Conservation (phyloP, 306 rosid genomes). For the Dalbergia oliveri region DNA sequence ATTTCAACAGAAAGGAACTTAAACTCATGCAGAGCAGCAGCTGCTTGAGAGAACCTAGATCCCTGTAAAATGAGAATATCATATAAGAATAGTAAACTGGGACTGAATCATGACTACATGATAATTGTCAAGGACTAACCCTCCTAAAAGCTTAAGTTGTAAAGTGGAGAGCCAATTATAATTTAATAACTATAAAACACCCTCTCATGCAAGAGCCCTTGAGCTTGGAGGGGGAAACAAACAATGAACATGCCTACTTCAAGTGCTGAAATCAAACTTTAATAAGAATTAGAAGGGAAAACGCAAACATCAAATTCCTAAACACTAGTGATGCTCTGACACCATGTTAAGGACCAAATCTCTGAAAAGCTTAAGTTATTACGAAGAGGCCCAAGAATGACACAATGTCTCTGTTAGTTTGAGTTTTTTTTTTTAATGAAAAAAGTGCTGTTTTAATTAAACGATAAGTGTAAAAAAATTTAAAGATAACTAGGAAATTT, state of each 20-base stretch:
- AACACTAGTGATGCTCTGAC: neutral
- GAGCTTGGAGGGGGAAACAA: neutral
- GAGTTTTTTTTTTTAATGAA: neutral
- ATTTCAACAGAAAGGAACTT: constrained; percentile 74
- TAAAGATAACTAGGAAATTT: neutral
- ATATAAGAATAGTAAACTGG: constrained; percentile 42
- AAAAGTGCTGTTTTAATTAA: neutral
- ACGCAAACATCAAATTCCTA: constrained; percentile 5
- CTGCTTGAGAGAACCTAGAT: constrained; percentile 91
- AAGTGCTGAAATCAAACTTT: constrained; percentile 15
- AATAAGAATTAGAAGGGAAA: constrained; percentile 2
- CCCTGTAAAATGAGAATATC: constrained; percentile 66
- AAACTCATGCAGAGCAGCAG: constrained; percentile 88
- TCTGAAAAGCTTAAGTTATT: constrained; percentile 11
- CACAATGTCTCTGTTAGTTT: neutral
- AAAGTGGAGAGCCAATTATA: constrained; percentile 22
- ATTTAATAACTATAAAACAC: constrained; percentile 5
- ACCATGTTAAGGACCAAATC: constrained; percentile 4
- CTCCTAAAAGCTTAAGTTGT: constrained; percentile 19
- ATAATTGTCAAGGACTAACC: constrained; percentile 21
- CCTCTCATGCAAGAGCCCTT: neutral
- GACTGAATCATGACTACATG: constrained; percentile 30
- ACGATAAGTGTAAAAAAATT: neutral
- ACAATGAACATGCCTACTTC: constrained; percentile 11
- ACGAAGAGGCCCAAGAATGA: neutral